Evolutionary conservation across 768 basidiomycete species (phyloP), one percentile per base, ranked within the genome.

Genomic region (Amanita inopinata): DNA sequence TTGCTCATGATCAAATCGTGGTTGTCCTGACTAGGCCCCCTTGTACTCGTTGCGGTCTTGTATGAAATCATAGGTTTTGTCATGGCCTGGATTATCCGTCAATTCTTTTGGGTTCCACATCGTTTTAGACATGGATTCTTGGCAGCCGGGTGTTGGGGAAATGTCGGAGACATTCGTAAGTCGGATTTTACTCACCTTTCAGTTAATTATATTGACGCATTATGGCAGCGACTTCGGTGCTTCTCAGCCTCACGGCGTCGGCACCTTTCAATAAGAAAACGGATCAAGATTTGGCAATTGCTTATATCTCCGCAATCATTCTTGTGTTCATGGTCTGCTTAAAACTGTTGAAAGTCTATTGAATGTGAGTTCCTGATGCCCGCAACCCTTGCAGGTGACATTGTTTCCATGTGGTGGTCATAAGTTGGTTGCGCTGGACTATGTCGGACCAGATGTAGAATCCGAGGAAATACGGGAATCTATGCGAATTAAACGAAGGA

Each of bases 91-190:
- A 35, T 71, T n/a, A 59, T 76, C 40, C 73, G 72, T 37, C 71
- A 73, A 47, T 50, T 81, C 38, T 85, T 81, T 51, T 86, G 83
- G 76, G 82, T 87, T 2, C 85, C 85, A 1, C 79, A 83, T 52
- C 70, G 80, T 19, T 86, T 87, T 53, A 65, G 83, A 35, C 74
- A 78, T 51, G 86, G 83, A 0, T 67, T 87, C 17, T 52, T 86
- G 0, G 73, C 74, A 2, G 81, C 83, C 0, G 83, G 82, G 28
- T 74, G 71, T 2, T 86, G 76, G 74, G 71, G 66, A 6, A 86
- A 85, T 50, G 71, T 71, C 33, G 81, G 78, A 6, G 84, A 83
- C 52, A 72, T 86, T 23, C 79, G 82, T 84, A 51, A 54, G 77
- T 61, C 31, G 35, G 3, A 14, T 18, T 11, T 9, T 27, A 10